phyloP scores from a whole-genome alignment of 2,329 filamentous ascomycete species.

The Cordyceps pruinosa region DNA sequence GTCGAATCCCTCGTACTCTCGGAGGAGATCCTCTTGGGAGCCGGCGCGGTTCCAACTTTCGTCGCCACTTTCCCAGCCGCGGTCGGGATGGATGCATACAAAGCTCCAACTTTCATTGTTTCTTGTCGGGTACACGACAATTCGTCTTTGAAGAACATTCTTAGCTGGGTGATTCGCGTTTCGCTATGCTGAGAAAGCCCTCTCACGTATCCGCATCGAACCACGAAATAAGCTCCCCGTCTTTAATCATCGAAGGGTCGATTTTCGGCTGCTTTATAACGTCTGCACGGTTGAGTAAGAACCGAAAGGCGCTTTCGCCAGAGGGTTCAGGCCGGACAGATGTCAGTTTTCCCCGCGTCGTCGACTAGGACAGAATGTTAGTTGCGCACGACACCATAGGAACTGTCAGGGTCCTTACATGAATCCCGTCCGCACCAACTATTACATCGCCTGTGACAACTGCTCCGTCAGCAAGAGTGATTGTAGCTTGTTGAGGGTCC shows the following conservation, averaged over 20 bases:
- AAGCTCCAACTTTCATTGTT: slow-evolving; percentile 41
- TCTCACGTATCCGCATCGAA: background rate
- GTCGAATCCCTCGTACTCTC: slow-evolving; percentile 37
- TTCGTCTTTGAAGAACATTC: slow-evolving; percentile 31
- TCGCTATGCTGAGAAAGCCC: background rate
- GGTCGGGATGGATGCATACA: slow-evolving; percentile 43
- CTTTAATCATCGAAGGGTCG: slow-evolving; percentile 20
- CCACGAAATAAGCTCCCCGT: background rate
- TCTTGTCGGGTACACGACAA: slow-evolving; percentile 42
- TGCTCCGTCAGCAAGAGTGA: background rate
- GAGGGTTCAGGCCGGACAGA: background rate
- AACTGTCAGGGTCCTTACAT: background rate
- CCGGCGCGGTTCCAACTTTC: slow-evolving; percentile 33
- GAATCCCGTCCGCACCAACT: background rate
- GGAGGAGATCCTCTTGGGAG: slow-evolving; percentile 30
- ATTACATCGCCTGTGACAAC: background rate
- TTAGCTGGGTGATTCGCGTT: background rate
- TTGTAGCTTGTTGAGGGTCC: background rate
- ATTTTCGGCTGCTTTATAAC: slow-evolving; percentile 41
- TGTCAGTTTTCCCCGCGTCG: background rate
- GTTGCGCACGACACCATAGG: background rate
- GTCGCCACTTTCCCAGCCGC: slow-evolving; percentile 12
- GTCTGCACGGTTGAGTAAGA: slow-evolving; percentile 41
- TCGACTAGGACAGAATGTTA: background rate
- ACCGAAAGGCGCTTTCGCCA: background rate